Evolutionary conservation across 139 green algal species (phyloP).

Genomic region (Picochlorum sp.): DNA sequence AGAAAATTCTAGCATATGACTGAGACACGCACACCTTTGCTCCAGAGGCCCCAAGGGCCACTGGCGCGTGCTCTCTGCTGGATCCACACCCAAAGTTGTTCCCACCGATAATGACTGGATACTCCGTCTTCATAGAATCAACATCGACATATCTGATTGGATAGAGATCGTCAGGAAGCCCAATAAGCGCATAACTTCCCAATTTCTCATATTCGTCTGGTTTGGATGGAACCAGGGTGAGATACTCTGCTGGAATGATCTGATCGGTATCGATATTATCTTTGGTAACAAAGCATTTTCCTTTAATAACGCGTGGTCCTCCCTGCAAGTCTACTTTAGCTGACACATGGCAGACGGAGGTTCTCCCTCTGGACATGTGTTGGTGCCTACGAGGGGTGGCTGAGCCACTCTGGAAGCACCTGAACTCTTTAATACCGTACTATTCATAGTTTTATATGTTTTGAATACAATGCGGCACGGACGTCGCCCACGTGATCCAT

Average conservation of each 20-base stretch:
- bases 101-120: slow-evolving; percentile 83
- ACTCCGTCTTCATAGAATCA: slow-evolving; percentile 85
- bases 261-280: slow-evolving; percentile 97
- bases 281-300: slow-evolving; percentile 65
- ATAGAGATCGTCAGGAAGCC: slow-evolving; percentile 75
- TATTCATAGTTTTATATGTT: too few species aligned
- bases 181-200: slow-evolving; percentile 83
- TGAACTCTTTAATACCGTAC: too few species aligned
- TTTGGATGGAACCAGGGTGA: slow-evolving; percentile 90
- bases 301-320: slow-evolving; percentile 41
- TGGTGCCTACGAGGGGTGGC: too few species aligned
- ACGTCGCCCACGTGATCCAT: too few species aligned
- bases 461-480: too few species aligned
- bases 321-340: slow-evolving; percentile 36
- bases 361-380: neutral
- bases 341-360: neutral
- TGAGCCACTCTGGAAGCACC: too few species aligned
- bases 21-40: slow-evolving; percentile 70
- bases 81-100: slow-evolving; percentile 93
- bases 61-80: slow-evolving; percentile 85
- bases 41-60: slow-evolving; percentile 78
- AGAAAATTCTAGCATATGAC: slow-evolving; percentile 94
- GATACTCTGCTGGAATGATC: slow-evolving; percentile 94
- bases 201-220: slow-evolving; percentile 97
- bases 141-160: slow-evolving; percentile 58